Evolutionary conservation across 805 yeast genomes (phyloP).

Genomic region (Wickerhamiella australiensis): DNA sequence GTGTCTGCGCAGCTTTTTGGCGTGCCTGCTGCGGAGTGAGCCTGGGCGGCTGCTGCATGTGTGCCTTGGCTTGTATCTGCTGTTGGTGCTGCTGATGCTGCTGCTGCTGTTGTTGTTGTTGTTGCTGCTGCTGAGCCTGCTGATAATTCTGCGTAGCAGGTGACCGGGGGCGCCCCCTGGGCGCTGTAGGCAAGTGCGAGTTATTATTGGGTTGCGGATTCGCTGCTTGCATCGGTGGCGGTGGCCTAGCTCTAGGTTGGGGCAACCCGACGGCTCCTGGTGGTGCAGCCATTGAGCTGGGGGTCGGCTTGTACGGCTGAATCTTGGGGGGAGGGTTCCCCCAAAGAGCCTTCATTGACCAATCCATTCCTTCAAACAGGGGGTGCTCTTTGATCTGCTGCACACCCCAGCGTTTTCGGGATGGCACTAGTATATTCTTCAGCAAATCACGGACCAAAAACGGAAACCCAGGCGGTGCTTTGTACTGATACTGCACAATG

Average conservation of each 20-base stretch:
- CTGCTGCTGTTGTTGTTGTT: not conserved
- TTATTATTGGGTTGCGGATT: not conserved
- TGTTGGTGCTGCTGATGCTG: not conserved
- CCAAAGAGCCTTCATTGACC: slow-evolving; percentile 68
- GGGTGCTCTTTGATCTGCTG: slow-evolving; percentile 48
- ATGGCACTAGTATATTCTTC: slow-evolving; percentile 52
- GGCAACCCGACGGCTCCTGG: slow-evolving; percentile 8
- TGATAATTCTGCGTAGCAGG: not conserved
- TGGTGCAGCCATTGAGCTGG: slow-evolving; percentile 20
- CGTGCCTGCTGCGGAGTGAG: slow-evolving; percentile 2
- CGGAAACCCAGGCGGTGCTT: slow-evolving; percentile 59
- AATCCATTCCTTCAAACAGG: slow-evolving; percentile 59
- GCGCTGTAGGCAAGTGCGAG: not conserved
- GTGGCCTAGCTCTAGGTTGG: not conserved
- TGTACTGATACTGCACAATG: slow-evolving; percentile 64
- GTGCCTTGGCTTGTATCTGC: slow-evolving; percentile 1
- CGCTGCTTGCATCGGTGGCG: slow-evolving; percentile 4
- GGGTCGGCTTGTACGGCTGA: slow-evolving; percentile 34
- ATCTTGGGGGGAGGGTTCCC: slow-evolving; percentile 50
- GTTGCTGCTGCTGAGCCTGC: not conserved
- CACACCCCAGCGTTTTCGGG: slow-evolving; percentile 50
- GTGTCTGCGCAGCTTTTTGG: not conserved
- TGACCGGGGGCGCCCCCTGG: not conserved
- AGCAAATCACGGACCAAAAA: slow-evolving; percentile 53
- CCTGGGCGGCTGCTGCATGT: not conserved